Percentiles rank a stretch among this genome's conserved stretches.
Evolutionary conservation across 768 basidiomycete genomes (phyloP).

Genomic region (Cystobasidium onofrii): DNA sequence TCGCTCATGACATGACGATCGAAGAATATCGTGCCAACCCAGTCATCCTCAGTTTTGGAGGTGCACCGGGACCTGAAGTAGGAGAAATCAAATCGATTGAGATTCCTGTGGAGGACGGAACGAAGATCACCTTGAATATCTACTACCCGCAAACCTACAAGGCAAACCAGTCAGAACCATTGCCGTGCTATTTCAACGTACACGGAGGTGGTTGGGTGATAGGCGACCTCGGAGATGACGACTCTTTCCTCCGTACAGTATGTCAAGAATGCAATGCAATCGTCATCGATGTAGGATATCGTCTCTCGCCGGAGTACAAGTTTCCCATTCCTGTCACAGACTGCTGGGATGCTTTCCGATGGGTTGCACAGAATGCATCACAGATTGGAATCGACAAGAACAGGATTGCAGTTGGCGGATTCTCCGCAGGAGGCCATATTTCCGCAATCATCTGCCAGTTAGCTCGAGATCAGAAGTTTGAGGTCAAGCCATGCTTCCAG

Average conservation of each 20-base stretch:
- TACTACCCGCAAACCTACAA: constrained; percentile 22
- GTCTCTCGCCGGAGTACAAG: constrained; percentile 30
- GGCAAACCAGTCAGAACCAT: neutral
- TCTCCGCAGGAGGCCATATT: constrained; percentile 32
- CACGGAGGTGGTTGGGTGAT: constrained; percentile 32
- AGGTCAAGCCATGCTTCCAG: constrained; percentile 18
- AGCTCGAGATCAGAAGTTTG: constrained; percentile 12
- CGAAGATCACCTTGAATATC: constrained; percentile 1
- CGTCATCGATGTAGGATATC: constrained; percentile 30
- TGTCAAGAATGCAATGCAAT: neutral
- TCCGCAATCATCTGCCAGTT: constrained; percentile 26
- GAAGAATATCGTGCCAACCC: constrained; percentile 31
- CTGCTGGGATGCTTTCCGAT: constrained; percentile 32
- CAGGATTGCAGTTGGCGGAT: constrained; percentile 27
- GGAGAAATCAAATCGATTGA: neutral
- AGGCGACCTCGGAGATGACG: constrained; percentile 27
- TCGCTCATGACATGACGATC: constrained; percentile 32
- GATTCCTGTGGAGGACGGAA: constrained; percentile 11
- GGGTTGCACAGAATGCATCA: neutral
- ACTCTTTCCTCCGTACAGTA: constrained; percentile 23
- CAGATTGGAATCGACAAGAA: constrained; percentile 11
- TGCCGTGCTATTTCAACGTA: constrained; percentile 24
- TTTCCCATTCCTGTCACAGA: constrained; percentile 28
- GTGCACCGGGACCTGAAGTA: constrained; percentile 23
- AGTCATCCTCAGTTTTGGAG: constrained; percentile 27